Conservation (phyloP, 257 asterid genomes). For the Anisodus tanguticus region DNA sequence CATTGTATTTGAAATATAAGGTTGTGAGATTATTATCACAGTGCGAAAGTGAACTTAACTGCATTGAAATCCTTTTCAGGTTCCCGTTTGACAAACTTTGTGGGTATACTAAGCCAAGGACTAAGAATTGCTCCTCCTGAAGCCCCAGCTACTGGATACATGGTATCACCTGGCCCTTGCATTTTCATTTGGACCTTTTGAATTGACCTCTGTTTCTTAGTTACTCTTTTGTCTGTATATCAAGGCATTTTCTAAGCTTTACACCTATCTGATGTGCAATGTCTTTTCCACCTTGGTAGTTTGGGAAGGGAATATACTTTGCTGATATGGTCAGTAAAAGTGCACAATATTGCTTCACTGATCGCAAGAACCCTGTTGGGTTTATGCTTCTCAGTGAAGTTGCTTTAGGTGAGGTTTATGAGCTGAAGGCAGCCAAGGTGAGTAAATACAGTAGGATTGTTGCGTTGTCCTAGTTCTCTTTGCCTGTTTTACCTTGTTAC, state of each 20-base stretch:
- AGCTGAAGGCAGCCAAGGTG: constrained; percentile 80
- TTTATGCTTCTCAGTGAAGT: constrained; percentile 97
- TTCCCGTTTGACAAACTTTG: constrained; percentile 89
- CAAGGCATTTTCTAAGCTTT: not conserved
- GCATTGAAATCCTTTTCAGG: constrained; percentile 50
- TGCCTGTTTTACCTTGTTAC: not conserved
- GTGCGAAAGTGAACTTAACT: constrained; percentile 10
- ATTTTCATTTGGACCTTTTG: not conserved
- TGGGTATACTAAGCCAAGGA: constrained; percentile 98
- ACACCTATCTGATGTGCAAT: not conserved
- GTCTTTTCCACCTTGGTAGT: constrained; percentile 52
- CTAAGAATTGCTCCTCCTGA: constrained; percentile 98
- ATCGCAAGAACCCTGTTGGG: constrained; percentile 83
- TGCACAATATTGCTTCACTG: constrained; percentile 92
- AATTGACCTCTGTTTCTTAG: not conserved
- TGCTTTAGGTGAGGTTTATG: constrained; percentile 85
- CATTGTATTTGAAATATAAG: constrained; percentile 2
- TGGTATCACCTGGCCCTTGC: constrained; percentile 54
- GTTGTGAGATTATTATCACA: constrained; percentile 19
- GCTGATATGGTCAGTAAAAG: constrained; percentile 98
- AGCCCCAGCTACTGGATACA: constrained; percentile 98
- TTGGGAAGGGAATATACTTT: constrained; percentile 94
- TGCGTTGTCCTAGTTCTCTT: not conserved
- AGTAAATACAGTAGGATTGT: constrained; percentile 16
- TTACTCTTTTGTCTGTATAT: not conserved